A percentile compares a stretch with the other conserved stretches of the same genome.
These are phyloP conservation scores for Sapria himalayana DNA, from an alignment of 345 rosid genomes.

Conservation along the genomic window DNA sequence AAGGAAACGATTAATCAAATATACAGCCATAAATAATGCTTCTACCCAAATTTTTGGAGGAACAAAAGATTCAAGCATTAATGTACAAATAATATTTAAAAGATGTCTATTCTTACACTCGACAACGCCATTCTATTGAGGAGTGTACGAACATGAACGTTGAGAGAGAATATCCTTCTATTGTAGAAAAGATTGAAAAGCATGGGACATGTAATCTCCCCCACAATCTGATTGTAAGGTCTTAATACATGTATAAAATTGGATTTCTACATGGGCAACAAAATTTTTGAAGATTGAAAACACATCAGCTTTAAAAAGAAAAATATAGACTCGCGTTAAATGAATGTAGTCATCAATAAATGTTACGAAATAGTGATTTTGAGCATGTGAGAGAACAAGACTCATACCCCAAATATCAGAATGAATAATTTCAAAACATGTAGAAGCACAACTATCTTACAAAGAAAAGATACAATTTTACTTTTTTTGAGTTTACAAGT, in stretches of 20 bases:
- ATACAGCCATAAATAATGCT: constrained; percentile 1
- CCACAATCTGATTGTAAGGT: neutral
- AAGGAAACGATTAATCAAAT: constrained; percentile 1
- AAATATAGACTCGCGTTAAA: constrained; percentile 3
- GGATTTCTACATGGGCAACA: neutral
- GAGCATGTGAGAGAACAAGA: no score
- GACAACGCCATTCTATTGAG: neutral
- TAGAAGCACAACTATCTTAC: neutral
- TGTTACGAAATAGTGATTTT: constrained; percentile 3
- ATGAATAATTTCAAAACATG: constrained; percentile 4
- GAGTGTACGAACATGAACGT: constrained; percentile 1
- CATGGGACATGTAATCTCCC: constrained; percentile 4
- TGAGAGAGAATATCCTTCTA: constrained; percentile 3
- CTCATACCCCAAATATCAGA: constrained; percentile 1
- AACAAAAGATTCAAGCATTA: neutral
- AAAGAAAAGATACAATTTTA: neutral
- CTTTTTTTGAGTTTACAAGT: constrained; percentile 1
- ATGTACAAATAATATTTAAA: constrained; percentile 1
- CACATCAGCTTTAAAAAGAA: neutral
- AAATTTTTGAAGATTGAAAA: neutral
- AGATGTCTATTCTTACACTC: constrained; percentile 6
- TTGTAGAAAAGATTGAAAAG: neutral
- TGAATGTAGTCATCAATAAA: constrained; percentile 5
- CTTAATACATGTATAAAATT: constrained; percentile 1
- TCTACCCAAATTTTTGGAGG: constrained; percentile 1